A percentile compares a stretch with the other conserved stretches of the same genome.
Conservation (phyloP, 2,329 filamentous ascomycete genomes). For the Fusarium torreyae region DNA sequence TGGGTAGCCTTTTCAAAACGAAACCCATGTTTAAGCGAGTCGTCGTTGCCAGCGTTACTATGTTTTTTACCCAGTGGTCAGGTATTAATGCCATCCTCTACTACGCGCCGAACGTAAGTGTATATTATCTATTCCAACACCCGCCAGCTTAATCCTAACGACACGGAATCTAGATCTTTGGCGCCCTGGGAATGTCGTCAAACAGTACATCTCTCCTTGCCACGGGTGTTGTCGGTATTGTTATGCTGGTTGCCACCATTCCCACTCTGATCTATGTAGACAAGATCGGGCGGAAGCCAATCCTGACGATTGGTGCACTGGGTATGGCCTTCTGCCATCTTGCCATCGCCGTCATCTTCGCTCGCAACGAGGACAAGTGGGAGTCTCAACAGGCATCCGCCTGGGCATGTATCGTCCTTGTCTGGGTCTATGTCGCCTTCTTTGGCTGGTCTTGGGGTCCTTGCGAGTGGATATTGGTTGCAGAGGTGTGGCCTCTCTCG, state of each 20-base stretch:
- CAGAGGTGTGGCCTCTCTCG: constrained; percentile 73
- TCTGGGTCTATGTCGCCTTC: constrained; percentile 74
- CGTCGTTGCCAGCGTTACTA: too few relatives aligned
- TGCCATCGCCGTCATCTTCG: constrained; percentile 66
- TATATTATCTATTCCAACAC: too few relatives aligned
- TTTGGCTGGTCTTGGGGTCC: constrained; percentile 76
- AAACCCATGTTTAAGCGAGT: too few relatives aligned
- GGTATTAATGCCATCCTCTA: too few relatives aligned
- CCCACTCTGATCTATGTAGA: constrained; percentile 67
- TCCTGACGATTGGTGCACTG: constrained; percentile 74
- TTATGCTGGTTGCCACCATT: constrained; percentile 64
- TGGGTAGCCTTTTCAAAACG: too few relatives aligned
- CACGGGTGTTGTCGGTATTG: constrained; percentile 71
- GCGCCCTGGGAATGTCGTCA: constrained; percentile 59
- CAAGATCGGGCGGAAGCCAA: constrained; percentile 71
- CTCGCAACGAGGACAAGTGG: constrained; percentile 58
- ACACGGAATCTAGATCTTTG: too few relatives aligned
- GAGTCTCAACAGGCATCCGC: constrained; percentile 58
- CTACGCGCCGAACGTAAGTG: too few relatives aligned
- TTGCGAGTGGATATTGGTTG: constrained; percentile 75
- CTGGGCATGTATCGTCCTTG: constrained; percentile 75
- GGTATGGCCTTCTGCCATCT: constrained; percentile 75
- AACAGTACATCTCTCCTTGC: constrained; percentile 66
- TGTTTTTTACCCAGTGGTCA: too few relatives aligned
- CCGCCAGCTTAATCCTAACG: too few relatives aligned